These are phyloP conservation scores for Suillus discolor DNA, from an alignment of 768 basidiomycete genomes.

Conservation along the genomic window DNA sequence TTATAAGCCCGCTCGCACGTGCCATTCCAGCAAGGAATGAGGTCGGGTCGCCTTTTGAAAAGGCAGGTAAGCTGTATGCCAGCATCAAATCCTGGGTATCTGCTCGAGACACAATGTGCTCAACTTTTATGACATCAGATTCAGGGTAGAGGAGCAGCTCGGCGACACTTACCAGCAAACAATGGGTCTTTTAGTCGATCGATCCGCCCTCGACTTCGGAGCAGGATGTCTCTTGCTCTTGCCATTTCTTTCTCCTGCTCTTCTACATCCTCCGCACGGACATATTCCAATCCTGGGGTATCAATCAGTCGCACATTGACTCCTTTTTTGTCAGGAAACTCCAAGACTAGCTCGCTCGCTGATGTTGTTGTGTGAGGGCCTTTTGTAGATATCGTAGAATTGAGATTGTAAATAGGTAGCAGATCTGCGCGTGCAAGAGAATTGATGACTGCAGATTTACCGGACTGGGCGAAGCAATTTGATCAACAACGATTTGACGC, in stretches of 20 bases:
- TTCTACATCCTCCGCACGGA: slow-evolving; percentile 43
- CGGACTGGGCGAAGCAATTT: slow-evolving; percentile 49
- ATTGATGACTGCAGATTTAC: slow-evolving; percentile 87
- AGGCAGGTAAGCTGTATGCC: slow-evolving; percentile 83
- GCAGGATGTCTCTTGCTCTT: slow-evolving; percentile 69
- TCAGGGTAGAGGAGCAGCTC: slow-evolving; percentile 7
- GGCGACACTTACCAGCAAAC: slow-evolving; percentile 56
- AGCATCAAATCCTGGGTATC: slow-evolving; percentile 86
- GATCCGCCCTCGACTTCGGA: slow-evolving; percentile 78
- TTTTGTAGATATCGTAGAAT: slow-evolving; percentile 49
- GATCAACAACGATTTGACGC: slow-evolving; percentile 1
- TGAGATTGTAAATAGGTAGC: slow-evolving; percentile 55
- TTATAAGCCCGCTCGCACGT: slow-evolving; percentile 71
- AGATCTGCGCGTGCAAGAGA: slow-evolving; percentile 58
- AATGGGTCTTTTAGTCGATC: slow-evolving; percentile 84
- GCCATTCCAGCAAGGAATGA: slow-evolving; percentile 81
- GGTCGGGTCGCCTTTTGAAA: slow-evolving; percentile 62
- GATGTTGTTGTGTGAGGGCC: slow-evolving; percentile 71
- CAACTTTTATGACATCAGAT: slow-evolving; percentile 45
- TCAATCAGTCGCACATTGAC: slow-evolving; percentile 69
- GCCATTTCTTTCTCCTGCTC: slow-evolving; percentile 24
- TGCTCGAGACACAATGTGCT: slow-evolving; percentile 67
- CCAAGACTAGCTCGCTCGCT: slow-evolving; percentile 61
- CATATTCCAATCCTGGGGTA: slow-evolving; percentile 75
- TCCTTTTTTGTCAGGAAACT: slow-evolving; percentile 41